Conservation (phyloP, 2,329 filamentous ascomycete genomes). For the Emmonsiellopsis sp. region DNA sequence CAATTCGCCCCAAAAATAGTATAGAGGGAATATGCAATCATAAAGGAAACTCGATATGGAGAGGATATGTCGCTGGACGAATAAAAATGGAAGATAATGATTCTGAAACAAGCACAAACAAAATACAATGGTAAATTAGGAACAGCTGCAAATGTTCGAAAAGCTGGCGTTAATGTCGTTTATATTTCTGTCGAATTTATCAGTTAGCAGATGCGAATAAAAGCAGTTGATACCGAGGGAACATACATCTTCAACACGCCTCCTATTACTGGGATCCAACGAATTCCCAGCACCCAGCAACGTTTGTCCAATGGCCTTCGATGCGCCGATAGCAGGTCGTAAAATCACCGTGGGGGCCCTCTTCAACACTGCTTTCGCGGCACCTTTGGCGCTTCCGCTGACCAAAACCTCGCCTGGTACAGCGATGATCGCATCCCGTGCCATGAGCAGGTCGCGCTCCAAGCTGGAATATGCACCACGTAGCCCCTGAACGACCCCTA, state of each 20-base stretch:
- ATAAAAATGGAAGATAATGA: neutral
- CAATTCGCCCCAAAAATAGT: neutral
- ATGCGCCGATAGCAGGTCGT: slow-evolving; percentile 80
- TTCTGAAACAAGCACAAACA: neutral
- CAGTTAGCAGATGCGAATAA: neutral
- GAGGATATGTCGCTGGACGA: neutral
- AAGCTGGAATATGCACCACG: slow-evolving; percentile 74
- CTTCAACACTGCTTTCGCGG: slow-evolving; percentile 66
- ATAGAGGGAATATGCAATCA: neutral
- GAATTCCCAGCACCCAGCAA: slow-evolving; percentile 87
- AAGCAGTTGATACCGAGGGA: neutral
- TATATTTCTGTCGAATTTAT: slow-evolving; percentile 31
- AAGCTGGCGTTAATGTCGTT: slow-evolving; percentile 23
- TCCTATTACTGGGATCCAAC: slow-evolving; percentile 71
- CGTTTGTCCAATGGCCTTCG: slow-evolving; percentile 79
- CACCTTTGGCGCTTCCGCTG: slow-evolving; percentile 69
- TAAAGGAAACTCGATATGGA: neutral
- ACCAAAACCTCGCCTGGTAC: slow-evolving; percentile 89
- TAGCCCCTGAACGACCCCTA: slow-evolving; percentile 78
- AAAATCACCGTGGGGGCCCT: slow-evolving; percentile 90
- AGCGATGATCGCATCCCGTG: slow-evolving; percentile 85
- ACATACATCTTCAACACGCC: slow-evolving; percentile 83
- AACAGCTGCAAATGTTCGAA: neutral
- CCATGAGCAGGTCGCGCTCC: slow-evolving; percentile 75
- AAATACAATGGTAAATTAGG: neutral